These are phyloP conservation scores for Eucalyptus erythrocorys DNA, from an alignment of 345 rosid genomes.

Conservation along the genomic window DNA sequence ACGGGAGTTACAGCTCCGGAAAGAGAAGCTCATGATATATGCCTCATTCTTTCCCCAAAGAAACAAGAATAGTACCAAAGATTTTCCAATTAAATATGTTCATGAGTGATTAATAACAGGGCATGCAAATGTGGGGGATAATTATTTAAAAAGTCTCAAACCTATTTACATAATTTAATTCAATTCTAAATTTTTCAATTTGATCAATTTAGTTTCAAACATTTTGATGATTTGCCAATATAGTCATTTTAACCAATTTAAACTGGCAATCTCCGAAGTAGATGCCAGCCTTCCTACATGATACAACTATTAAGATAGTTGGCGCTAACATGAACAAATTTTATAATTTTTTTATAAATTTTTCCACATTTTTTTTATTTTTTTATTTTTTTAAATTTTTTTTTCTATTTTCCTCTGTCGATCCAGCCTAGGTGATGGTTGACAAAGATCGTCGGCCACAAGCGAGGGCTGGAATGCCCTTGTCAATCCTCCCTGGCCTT, in stretches of 20 bases:
- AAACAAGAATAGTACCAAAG: background rate
- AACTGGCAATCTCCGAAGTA: accelerated
- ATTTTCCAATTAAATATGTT: background rate
- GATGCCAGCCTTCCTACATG: background rate
- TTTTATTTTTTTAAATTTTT: background rate
- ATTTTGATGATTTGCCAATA: background rate
- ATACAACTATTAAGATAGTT: accelerated
- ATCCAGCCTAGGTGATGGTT: background rate
- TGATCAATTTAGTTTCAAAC: background rate
- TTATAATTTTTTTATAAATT: background rate
- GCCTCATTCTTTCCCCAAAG: background rate
- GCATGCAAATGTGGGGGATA: background rate
- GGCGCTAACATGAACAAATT: background rate
- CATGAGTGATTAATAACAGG: background rate
- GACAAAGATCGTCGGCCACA: background rate
- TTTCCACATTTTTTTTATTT: background rate
- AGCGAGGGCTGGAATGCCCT: background rate
- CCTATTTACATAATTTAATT: background rate
- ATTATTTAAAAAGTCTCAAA: background rate
- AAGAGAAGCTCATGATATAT: background rate
- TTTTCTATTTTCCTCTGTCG: background rate
- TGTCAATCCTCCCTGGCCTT: background rate
- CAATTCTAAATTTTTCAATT: background rate
- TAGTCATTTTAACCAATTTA: background rate
- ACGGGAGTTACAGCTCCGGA: background rate